Evolutionary conservation across 805 yeast species (phyloP), one percentile per base, ranked within the genome.

Genomic region (Torulaspora franciscae): DNA sequence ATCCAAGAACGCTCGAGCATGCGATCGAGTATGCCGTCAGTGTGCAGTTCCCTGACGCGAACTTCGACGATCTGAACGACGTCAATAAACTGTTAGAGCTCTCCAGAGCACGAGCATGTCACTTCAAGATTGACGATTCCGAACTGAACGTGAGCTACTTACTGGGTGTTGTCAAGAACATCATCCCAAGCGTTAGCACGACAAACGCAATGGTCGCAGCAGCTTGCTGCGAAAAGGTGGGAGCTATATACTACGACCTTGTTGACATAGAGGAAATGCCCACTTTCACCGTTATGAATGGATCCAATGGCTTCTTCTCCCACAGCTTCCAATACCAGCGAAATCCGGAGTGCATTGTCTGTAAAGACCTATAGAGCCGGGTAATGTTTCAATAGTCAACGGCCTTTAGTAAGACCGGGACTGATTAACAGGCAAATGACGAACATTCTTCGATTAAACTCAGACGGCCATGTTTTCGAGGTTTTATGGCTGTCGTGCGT

Each of bases 141-240:
- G 90, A 91, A 0, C 86, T 91, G 8, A 84, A 91, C 0, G 74
- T 77, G 47, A 68, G 74, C 39, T 74, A 85, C 32, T 81, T 93
- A 0, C 72, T 86, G 42, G 98, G 98, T 0, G 95, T 91, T 27
- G 86, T 88, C 42, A 91, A 91, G 62, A 83, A 83, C 57, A 90
- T 91, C 48, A 84, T 91, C 7, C 99, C 99, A 0, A 90, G 96
- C 1, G 85, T 90, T 43, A 96, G 96, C 1, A 83, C 95, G 1
- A 90, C 97, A 0, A 91, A 93, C 62, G 95, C 98, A 2, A 75
- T 91, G 17, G 78, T 91, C 26, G 96, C 97, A 0, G 95, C 93
- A 0, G 74, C 88, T 5, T 85, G 95, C 61, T 84, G 93, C 59
- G 85, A 84, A 51, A 96, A 89, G 62, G 86, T 84, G 1, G 77